Evolutionary conservation across 2,329 filamentous ascomycete species (phyloP), one percentile per base, ranked within the genome.

Genomic region (Botrytis tulipae): DNA sequence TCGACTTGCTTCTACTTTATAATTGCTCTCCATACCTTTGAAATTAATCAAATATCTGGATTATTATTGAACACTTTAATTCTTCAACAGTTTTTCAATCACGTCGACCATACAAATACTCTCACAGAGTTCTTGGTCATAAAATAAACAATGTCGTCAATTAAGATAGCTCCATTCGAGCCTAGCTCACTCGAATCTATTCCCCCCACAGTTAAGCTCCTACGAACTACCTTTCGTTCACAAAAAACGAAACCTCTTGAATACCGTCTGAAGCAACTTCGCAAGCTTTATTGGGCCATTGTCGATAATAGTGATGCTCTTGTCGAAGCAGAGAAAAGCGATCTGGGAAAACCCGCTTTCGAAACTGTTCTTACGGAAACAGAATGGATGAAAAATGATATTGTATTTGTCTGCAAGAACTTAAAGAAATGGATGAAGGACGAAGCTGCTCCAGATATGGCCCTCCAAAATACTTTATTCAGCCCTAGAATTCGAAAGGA

Each of bases 201-300:
- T 81, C 83, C 89, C 22, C 82, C 82, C 74, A 87, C 87, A 60
- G 88, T 90, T 80, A 85, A 88, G 73, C 87, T 84, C 10, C 84
- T 92, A 61, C 90, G 90, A 80, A 83, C 86, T 70, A 90, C 91
- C n/a, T 98, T 93, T 84, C 87, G 87, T 78, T 88, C 92, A 29
- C 91, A 94, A 82, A 92, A 91, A 84, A 98, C 95, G 61, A 94
- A 94, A 81, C 88, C 93, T 72, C 81, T 98, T 75, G 88, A 93
- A 79, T 98, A 92, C 85, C 91, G 96, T 76, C 86, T 95, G 76
- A 87, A 89, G 72, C 96, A 98, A 86, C 89, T 99, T 75, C 92
- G 95, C 78, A 95, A 94, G 87, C 90, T 98, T 73, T 98, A 97
- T 86, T 98, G 96, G 96, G 94, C 89, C 12, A 82, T 98, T 77